A percentile compares a stretch with the other conserved stretches of the same genome.
phyloP scores from a whole-genome alignment of 2,329 filamentous ascomycete genomes.

The Trichoderma simmonsii region DNA sequence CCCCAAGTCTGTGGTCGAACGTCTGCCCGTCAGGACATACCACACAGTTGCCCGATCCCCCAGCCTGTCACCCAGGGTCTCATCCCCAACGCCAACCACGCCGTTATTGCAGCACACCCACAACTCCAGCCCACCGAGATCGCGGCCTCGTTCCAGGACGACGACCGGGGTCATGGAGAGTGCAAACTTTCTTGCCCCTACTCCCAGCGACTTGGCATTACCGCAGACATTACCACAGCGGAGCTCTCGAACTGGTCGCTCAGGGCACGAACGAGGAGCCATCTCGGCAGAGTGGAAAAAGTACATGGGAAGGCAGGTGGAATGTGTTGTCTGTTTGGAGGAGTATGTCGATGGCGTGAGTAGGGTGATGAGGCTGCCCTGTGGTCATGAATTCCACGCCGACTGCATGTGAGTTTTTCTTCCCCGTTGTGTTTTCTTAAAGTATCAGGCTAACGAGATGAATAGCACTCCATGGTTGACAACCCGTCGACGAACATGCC shows the following conservation, averaged over 20 bases:
- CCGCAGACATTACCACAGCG: constrained; percentile 27
- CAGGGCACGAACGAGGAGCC: constrained; percentile 48
- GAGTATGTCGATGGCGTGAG: constrained; percentile 95
- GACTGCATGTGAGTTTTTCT: constrained; percentile 89
- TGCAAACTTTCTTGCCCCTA: constrained; percentile 43
- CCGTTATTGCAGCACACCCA: constrained; percentile 67
- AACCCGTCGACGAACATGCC: constrained; percentile 91
- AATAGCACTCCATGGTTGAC: constrained; percentile 91
- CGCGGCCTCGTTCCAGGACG: constrained; percentile 63
- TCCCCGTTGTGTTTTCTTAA: constrained; percentile 9
- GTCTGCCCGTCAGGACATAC: constrained; percentile 91
- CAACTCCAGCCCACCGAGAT: constrained; percentile 44
- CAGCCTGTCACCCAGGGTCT: constrained; percentile 50
- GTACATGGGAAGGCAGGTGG: constrained; percentile 67
- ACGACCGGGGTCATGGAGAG: constrained; percentile 58
- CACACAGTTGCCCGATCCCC: constrained; percentile 72
- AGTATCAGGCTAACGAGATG: constrained; percentile 20
- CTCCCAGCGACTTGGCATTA: constrained; percentile 41
- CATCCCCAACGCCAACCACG: constrained; percentile 72
- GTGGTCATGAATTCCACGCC: constrained; percentile 95
- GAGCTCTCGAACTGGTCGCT: constrained; percentile 27
- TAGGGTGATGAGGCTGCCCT: constrained; percentile 93
- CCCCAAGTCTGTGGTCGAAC: constrained; percentile 94
- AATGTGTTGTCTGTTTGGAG: constrained; percentile 95
- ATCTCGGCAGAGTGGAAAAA: constrained; percentile 58